Evolutionary conservation across 495 filamentous ascomycete species (phyloP).

Genomic region (Penicillium goetzii): DNA sequence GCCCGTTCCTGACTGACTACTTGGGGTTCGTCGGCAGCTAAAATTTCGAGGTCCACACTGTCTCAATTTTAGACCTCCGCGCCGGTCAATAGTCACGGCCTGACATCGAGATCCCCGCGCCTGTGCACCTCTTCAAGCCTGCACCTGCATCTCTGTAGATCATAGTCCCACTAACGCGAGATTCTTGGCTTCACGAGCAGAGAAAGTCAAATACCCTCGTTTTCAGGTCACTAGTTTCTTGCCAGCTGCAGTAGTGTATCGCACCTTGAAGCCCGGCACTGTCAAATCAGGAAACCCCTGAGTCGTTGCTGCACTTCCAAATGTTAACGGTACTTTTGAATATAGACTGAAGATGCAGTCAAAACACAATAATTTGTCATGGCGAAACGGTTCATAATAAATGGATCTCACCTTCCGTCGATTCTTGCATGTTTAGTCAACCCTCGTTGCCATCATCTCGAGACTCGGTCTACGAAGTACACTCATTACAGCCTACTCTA

Average conservation of each 20-base stretch:
- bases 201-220: background rate
- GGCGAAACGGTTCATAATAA: background rate
- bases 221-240: background rate
- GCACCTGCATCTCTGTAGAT: background rate
- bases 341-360: background rate
- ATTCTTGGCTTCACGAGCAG: background rate
- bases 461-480: conserved; percentile 6
- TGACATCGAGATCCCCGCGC: background rate
- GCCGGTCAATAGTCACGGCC: background rate
- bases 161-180: background rate
- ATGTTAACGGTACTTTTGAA: background rate
- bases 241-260: background rate
- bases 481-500: background rate
- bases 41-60: background rate
- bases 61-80: conserved; percentile 2
- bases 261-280: background rate
- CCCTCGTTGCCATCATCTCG: conserved; percentile 1
- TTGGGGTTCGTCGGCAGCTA: conserved; percentile 6
- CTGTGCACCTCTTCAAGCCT: background rate
- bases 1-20: background rate
- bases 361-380: background rate
- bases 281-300: background rate
- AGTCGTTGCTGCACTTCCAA: background rate
- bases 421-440: background rate
- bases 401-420: background rate